Percentiles rank a stretch among this genome's conserved stretches.
phyloP scores from a whole-genome alignment of 352 stramenopile species.

The Globisporangium orthogonon region DNA sequence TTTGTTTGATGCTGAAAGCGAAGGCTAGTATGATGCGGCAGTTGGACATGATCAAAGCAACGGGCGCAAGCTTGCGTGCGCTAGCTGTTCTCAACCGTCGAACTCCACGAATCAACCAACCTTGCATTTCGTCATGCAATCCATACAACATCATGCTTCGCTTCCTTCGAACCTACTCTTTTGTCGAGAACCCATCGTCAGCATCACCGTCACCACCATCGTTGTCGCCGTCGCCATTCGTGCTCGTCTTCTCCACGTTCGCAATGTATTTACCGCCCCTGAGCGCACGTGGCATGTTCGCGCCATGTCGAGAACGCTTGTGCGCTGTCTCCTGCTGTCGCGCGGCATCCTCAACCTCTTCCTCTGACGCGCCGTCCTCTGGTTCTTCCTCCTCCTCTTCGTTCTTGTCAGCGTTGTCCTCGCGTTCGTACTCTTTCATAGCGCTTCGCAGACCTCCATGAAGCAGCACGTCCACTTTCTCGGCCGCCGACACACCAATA shows the following conservation, averaged over 20 bases:
- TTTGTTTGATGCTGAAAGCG: neutral
- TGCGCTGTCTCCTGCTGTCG: neutral
- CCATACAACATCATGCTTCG: neutral
- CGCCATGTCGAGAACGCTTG: neutral
- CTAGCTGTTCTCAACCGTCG: neutral
- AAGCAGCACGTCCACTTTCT: constrained; percentile 57
- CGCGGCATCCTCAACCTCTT: constrained; percentile 2
- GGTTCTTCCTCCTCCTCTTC: constrained; percentile 15
- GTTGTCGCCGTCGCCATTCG: neutral
- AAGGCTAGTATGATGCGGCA: neutral
- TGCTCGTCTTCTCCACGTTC: neutral
- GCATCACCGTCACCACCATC: neutral
- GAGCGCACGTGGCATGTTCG: neutral
- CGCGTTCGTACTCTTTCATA: constrained; percentile 41
- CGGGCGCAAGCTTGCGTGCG: neutral
- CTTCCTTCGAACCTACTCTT: neutral
- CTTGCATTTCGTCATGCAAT: neutral
- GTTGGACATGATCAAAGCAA: neutral
- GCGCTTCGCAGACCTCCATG: constrained; percentile 36
- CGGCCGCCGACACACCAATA: constrained; percentile 36
- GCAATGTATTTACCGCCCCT: neutral
- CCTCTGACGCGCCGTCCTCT: constrained; percentile 15
- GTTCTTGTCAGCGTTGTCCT: constrained; percentile 19
- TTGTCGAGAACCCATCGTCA: neutral
- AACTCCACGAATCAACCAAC: neutral